phyloP scores from a whole-genome alignment of 225 moss, liverwort and hornwort genomes.

The Ulota crispa region DNA sequence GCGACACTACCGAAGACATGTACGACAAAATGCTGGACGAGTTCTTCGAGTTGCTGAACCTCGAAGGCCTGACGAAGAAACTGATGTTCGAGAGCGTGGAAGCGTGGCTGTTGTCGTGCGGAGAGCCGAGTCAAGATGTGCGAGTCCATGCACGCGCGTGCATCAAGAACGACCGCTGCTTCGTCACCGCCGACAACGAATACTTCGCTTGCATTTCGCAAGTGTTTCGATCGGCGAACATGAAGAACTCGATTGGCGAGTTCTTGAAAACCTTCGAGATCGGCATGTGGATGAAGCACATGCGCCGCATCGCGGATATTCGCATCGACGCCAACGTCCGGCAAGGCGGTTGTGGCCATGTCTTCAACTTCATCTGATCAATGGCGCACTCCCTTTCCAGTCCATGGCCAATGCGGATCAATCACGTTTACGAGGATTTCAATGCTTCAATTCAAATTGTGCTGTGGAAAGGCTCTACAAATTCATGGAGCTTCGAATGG shows the following conservation, averaged over 20 bases:
- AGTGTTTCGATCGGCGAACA: not conserved
- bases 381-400: not conserved
- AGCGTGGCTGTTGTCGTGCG: constrained; percentile 44
- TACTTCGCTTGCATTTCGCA: constrained; percentile 17
- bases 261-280: constrained; percentile 10
- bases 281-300: constrained; percentile 14
- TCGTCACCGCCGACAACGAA: constrained; percentile 28
- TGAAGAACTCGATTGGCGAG: not conserved
- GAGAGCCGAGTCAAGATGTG: constrained; percentile 14
- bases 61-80: constrained; percentile 14
- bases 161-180: constrained; percentile 34
- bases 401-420: not conserved
- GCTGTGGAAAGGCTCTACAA: constrained; percentile 14
- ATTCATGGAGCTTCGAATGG: constrained; percentile 33
- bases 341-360: constrained; percentile 28
- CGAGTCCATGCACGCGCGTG: not conserved
- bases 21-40: constrained; percentile 34
- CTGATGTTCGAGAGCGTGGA: constrained; percentile 26
- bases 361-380: constrained; percentile 24
- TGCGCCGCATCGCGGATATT: constrained; percentile 19
- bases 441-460: not conserved
- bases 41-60: constrained; percentile 23
- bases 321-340: constrained; percentile 25
- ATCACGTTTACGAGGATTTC: not conserved
- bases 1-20: constrained; percentile 11